These are phyloP conservation scores for Xylaria scruposa DNA, from an alignment of 495 filamentous ascomycete genomes.

Conservation along the genomic window DNA sequence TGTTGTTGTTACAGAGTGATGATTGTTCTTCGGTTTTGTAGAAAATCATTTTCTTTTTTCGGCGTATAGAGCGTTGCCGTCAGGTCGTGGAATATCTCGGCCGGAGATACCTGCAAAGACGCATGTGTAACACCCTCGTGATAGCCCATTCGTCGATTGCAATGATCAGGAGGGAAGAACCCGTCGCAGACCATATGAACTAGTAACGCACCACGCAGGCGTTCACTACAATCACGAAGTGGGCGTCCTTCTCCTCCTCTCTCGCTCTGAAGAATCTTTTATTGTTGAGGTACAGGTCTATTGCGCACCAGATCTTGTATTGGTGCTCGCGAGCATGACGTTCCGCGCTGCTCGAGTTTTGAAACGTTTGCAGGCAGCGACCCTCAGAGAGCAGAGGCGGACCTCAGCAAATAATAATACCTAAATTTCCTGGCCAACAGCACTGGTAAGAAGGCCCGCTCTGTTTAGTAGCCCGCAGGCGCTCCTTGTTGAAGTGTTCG, in stretches of 20 bases:
- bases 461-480: not conserved
- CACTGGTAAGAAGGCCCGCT: not conserved
- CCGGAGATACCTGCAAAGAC: not conserved
- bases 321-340: not conserved
- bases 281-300: not conserved
- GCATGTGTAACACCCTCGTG: not conserved
- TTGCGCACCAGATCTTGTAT: not conserved
- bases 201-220: not conserved
- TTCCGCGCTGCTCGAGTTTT: not conserved
- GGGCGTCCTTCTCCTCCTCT: not conserved
- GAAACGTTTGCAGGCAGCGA: not conserved
- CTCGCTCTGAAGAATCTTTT: no score
- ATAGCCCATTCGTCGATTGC: not conserved
- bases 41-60: not conserved
- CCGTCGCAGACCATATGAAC: not conserved
- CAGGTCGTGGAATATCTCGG: not conserved
- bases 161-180: not conserved
- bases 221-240: constrained; percentile 14
- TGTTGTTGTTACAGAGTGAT: not conserved
- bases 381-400: not conserved
- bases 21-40: not conserved
- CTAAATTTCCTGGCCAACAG: not conserved
- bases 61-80: not conserved
- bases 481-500: not conserved
- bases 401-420: not conserved